Base-by-base conservation (phyloP, 768 basidiomycete genomes). In the Sarcomyxa edulis region DNA sequence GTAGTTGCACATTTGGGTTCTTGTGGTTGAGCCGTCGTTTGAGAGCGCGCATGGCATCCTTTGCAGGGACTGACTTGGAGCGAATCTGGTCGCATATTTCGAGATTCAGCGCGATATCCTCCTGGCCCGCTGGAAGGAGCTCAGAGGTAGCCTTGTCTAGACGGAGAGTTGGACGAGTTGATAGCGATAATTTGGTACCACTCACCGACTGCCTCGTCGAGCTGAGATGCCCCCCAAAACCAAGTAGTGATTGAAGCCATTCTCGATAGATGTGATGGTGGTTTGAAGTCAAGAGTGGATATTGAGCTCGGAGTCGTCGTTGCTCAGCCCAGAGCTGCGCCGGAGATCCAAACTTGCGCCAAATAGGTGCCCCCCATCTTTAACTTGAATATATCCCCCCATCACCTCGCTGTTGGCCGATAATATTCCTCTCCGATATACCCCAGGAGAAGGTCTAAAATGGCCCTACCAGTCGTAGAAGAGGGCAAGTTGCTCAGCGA, bases 51-150 rank as follows among this genome's bases (percentile, higher is more conserved):
- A 93, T 87, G 4, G 95, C 85, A 44, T 85, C 81, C 62, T 85
- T 86, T 12, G 94, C 81, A 12, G 77, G 74, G 1, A 84, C 83
- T 28, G 85, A 78, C 68, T 95, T 94, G 5, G 90, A 90, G 38
- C 93, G 80, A 56, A 99, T 93, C 61, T 94, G 85, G 63, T 99
- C 96, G 48, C 91, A 92, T 69, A 97, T 90, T 58, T 97, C 92
- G 43, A 99, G 85, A 52, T 86, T 86, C 47, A 92, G 71, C 7
- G 92, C 90, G 26, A 98, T 92, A 60, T 97, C 91, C 57, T 94
- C 90, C 37, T 78, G 66, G 19, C 85, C 86, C 32, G 78, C 72
- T 26, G 92, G 89, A 37, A 91, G 63, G 18, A 91, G 70, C 59
- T 93, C 90, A 3, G 91, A 92, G 11, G 93, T 96, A n/a, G 89